phyloP scores from a whole-genome alignment of 1,139 yeast species.

The Pichia sp. region DNA sequence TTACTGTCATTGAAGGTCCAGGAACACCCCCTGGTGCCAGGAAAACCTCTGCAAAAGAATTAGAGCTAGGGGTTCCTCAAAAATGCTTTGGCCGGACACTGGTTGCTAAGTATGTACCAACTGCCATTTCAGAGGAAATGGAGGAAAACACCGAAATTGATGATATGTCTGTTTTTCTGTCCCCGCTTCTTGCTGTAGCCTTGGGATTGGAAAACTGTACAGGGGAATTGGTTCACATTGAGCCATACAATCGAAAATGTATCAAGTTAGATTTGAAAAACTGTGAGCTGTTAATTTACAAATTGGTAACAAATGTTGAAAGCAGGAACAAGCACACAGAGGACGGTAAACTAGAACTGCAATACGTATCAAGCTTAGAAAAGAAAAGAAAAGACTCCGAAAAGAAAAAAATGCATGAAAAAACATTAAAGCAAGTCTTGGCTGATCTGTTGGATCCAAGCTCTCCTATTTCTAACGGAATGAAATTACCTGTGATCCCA shows the following conservation, averaged over 20 bases:
- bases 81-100: constrained; percentile 21
- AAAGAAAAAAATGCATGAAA: constrained; percentile 10
- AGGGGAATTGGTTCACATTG: constrained; percentile 50
- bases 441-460: constrained; percentile 3
- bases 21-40: constrained; percentile 21
- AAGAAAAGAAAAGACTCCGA: constrained; percentile 26
- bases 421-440: constrained; percentile 3
- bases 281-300: constrained; percentile 32
- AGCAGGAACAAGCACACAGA: background rate
- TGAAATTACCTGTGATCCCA: constrained; percentile 40
- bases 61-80: constrained; percentile 7
- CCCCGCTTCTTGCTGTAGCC: constrained; percentile 43
- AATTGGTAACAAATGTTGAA: constrained; percentile 36
- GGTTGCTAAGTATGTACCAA: constrained; percentile 35
- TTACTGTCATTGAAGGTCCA: constrained; percentile 53
- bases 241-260: constrained; percentile 25
- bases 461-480: constrained; percentile 38
- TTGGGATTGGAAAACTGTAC: constrained; percentile 42
- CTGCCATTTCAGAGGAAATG: background rate
- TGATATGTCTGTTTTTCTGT: constrained; percentile 3
- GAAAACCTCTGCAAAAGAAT: constrained; percentile 6
- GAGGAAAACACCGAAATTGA: background rate
- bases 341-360: constrained; percentile 8
- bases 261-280: constrained; percentile 4
- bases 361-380: constrained; percentile 12